Evolutionary conservation across 257 asterid genomes (phyloP).

Genomic region (Ballota nigra): DNA sequence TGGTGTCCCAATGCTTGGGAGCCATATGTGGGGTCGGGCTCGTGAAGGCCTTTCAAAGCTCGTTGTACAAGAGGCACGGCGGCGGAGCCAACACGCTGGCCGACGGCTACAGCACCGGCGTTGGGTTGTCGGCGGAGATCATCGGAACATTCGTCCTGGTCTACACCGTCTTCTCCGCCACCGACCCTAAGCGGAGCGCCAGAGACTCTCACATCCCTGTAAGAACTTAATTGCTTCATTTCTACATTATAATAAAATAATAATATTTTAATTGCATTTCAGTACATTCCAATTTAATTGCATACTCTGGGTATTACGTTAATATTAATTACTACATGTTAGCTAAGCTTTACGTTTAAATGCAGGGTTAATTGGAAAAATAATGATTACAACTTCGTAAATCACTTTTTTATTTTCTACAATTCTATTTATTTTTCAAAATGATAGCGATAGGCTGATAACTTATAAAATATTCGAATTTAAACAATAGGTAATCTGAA

Average conservation of each 20-base stretch:
- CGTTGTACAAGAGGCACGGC: slow-evolving; percentile 37
- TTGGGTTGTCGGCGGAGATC: slow-evolving; percentile 60
- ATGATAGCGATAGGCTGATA: neutral
- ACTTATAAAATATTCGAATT: no score
- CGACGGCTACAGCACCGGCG: slow-evolving; percentile 44
- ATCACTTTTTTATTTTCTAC: no score
- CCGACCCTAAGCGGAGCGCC: slow-evolving; percentile 74
- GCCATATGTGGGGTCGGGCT: slow-evolving; percentile 73
- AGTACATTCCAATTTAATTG: neutral
- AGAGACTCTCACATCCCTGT: slow-evolving; percentile 81
- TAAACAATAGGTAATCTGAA: neutral
- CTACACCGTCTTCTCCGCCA: slow-evolving; percentile 81
- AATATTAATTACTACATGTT: neutral
- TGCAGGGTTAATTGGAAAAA: neutral
- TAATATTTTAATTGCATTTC: neutral
- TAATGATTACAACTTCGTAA: no score
- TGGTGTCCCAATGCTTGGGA: slow-evolving; percentile 71
- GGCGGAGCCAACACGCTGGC: slow-evolving; percentile 57
- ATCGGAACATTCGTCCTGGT: slow-evolving; percentile 77
- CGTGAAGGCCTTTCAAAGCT: slow-evolving; percentile 57
- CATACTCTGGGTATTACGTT: neutral
- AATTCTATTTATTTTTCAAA: no score
- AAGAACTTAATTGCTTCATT: slow-evolving; percentile 9
- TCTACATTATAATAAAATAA: neutral
- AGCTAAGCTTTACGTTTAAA: neutral